Base-by-base conservation (phyloP, 768 basidiomycete genomes). In the Mycena polygramma region DNA sequence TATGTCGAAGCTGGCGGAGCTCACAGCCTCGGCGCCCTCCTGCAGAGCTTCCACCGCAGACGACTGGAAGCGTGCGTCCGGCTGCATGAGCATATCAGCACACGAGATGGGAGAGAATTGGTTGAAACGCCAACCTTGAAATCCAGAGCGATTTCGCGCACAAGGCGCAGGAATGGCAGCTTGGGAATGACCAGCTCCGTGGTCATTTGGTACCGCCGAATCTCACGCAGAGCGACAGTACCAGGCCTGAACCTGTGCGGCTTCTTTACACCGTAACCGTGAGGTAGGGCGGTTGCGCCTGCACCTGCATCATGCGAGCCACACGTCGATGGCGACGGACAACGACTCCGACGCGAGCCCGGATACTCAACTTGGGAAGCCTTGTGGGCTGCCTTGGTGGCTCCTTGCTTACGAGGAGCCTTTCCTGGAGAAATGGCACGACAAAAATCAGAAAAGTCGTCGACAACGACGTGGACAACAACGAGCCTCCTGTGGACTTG, bases 201-300 rank as follows among this genome's bases (percentile, higher is more conserved):
- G 72, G 95, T 96, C 88, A 97, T 98, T 84, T 98, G 96, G 89
- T 98, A 98, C 82, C 96, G 90, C 80, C 97, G 88, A 78, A 98
- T 98, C 85, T 98, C 97, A 89, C 97, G 96, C 74, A 99, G 95
- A 75, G 97, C 97, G 87, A 99, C 97, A 74, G 97, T 99, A 87
- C 97, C 94, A 75, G 94, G 94, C 79, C 94, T 90, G 92, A 97
- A 98, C 81, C 97, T 89, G 83, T 99, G 97, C 70, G 97, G 97
- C 89, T 99, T 99, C 97, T 99, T 99, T 77, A 98, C 96, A 91
- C 96, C 96, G 84, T 96, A 30, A 30, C 30, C 30, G 30, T 30
- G 30, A 30, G 30, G 30, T 30, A 30, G 3, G 30, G 30, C 96
- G 72, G 96, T 93, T 66, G 93, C 89, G 66, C 93, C 88, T 22